Base-by-base conservation (phyloP, 2,329 filamentous ascomycete genomes). In the Paraphaeosphaeria minitans region DNA sequence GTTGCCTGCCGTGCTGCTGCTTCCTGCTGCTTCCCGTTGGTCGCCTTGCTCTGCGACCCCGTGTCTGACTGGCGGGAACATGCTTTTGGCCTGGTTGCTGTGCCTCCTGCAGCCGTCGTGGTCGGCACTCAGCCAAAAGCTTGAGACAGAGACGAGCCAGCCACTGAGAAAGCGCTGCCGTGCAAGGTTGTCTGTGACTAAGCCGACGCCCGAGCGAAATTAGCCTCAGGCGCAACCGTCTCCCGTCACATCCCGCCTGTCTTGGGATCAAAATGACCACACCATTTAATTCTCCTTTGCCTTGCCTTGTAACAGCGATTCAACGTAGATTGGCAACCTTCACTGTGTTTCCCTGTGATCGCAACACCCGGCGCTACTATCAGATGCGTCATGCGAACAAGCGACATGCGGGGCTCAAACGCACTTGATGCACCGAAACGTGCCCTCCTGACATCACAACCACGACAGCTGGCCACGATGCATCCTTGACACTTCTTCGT, bases 391-490 rank as follows among this genome's bases (percentile, higher is more conserved):
- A n/a, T 16, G 13, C 1, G 22, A 29, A n/a, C n/a, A 46, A 46
- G 59, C 59, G 56, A 58, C 50, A 33, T 27, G 58, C 43, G 42
- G 42, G 65, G 59, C 53, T 66, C 68, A 74, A 73, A 74, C 72
- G 57, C 59, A 62, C 61, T 62, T 71, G 69, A 73, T 60, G 66
- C 69, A 66, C 55, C 42, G 43, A 41, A 57, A 57, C 43, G 47
- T 53, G 42, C 56, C 45, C 58, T 67, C 59, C 63, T 64, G 53
- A 69, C 66, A 64, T 73, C 69, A 70, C 66, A 57, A 63, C 56
- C 27, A 48, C 54, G 19, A 45, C 55, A 50, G 24, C 54, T 52
- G 57, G 41, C 22, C 46, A 39, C 55, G 54, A 59, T 37, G 50
- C 22, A 37, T 21, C 21, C 33, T 33, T 43, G 24, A 13, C 27